Conservation (phyloP, 2,329 filamentous ascomycete species). For the Ascosphaera aggregata region DNA sequence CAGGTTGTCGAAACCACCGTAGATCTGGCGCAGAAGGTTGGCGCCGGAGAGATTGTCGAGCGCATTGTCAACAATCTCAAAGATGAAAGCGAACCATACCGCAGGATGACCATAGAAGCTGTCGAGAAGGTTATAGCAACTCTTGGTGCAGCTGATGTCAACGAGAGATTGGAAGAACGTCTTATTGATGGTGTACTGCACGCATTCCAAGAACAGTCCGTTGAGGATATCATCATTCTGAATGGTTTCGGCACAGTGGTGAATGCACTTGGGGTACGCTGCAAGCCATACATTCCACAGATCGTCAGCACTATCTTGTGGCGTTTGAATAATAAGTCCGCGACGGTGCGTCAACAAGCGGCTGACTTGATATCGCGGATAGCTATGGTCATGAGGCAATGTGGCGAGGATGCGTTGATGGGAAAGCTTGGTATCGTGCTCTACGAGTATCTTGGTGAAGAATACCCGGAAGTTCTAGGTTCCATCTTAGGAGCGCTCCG, state of each 20-base stretch:
- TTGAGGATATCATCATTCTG: conserved; percentile 86
- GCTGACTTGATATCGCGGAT: conserved; percentile 93
- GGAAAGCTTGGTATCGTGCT: conserved; percentile 84
- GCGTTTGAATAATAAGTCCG: conserved; percentile 93
- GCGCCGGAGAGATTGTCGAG: conserved; percentile 83
- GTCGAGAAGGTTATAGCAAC: conserved; percentile 91
- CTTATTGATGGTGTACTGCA: conserved; percentile 88
- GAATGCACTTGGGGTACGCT: conserved; percentile 76
- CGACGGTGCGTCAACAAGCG: conserved; percentile 88
- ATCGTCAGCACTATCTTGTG: conserved; percentile 94
- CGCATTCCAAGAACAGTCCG: conserved; percentile 93
- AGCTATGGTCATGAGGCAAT: conserved; percentile 98
- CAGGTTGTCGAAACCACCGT: conserved; percentile 97
- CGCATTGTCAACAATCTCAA: conserved; percentile 88
- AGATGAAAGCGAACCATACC: conserved; percentile 91
- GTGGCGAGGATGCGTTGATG: conserved; percentile 86
- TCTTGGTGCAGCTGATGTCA: conserved; percentile 80
- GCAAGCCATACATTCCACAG: conserved; percentile 90
- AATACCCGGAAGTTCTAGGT: conserved; percentile 92
- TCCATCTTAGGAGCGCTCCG: conserved; percentile 88
- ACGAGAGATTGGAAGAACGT: conserved; percentile 74
- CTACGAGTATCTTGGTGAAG: conserved; percentile 95
- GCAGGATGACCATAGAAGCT: conserved; percentile 98
- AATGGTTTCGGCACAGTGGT: conserved; percentile 97
- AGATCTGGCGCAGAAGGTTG: conserved; percentile 93